Conservation (phyloP, 2,329 filamentous ascomycete genomes). For the Epichloe hybrida region DNA sequence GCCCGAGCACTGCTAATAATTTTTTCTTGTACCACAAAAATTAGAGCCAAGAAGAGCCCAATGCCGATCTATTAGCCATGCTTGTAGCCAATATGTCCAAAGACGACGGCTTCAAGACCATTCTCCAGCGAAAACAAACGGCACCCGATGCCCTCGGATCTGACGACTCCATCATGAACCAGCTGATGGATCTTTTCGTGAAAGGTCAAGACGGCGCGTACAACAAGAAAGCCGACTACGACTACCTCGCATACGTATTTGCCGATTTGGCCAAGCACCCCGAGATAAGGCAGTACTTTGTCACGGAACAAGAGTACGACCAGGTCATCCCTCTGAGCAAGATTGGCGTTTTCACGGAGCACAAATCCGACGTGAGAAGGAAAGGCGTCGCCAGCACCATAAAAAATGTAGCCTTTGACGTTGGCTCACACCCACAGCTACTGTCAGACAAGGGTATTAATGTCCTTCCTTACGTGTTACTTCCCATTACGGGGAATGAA, state of each 20-base stretch:
- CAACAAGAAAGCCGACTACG: constrained; percentile 75
- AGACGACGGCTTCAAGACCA: constrained; percentile 54
- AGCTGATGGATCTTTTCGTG: constrained; percentile 91
- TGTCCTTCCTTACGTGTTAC: constrained; percentile 73
- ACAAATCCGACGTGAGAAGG: constrained; percentile 67
- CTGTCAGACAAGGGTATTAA: constrained; percentile 61
- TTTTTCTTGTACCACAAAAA: not conserved
- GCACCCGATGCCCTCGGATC: constrained; percentile 57
- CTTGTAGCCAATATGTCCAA: constrained; percentile 86
- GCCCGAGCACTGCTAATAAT: no score
- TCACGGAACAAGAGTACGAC: constrained; percentile 63
- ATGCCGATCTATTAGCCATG: constrained; percentile 80
- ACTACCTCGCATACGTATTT: constrained; percentile 90
- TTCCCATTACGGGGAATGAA: constrained; percentile 79
- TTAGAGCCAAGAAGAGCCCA: constrained; percentile 59
- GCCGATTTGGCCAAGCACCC: constrained; percentile 79
- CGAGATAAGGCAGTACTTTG: constrained; percentile 62
- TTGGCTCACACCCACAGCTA: constrained; percentile 57
- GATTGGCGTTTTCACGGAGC: constrained; percentile 87
- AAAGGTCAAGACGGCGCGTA: constrained; percentile 72
- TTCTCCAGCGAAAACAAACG: constrained; percentile 55
- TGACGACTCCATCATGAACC: constrained; percentile 66
- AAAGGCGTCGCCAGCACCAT: constrained; percentile 94
- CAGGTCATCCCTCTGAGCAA: constrained; percentile 80
- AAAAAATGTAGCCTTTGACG: constrained; percentile 84